phyloP scores from a whole-genome alignment of 1,139 yeast genomes.

The Arxiozyma bovina region DNA sequence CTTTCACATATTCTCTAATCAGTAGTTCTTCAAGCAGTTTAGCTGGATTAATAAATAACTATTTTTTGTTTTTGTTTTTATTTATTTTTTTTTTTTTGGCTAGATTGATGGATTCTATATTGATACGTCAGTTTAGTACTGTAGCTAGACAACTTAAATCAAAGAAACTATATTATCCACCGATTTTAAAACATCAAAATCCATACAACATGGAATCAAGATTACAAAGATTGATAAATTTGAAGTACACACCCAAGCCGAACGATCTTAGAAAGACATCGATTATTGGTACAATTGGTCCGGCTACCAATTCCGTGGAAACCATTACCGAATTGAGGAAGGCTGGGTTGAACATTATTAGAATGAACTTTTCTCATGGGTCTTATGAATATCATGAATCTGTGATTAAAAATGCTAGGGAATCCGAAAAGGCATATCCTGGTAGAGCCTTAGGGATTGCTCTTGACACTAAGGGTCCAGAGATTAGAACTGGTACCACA shows the following conservation, averaged over 20 bases:
- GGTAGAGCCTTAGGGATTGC: slow-evolving; percentile 98
- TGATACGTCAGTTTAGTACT: neutral
- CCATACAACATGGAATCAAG: slow-evolving; percentile 27
- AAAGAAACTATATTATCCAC: neutral
- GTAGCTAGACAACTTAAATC: neutral
- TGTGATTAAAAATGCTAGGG: slow-evolving; percentile 90
- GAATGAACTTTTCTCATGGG: slow-evolving; percentile 99
- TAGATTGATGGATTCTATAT: neutral
- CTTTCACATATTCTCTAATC: neutral
- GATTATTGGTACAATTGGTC: slow-evolving; percentile 95
- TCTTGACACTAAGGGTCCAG: slow-evolving; percentile 98
- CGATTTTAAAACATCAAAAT: neutral
- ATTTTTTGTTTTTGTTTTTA: too few species aligned
- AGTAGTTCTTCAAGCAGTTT: too few species aligned
- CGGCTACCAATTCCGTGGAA: slow-evolving; percentile 88
- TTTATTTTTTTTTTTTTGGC: too few species aligned
- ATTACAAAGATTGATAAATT: slow-evolving; percentile 71
- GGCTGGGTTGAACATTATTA: slow-evolving; percentile 92
- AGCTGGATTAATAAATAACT: too few species aligned
- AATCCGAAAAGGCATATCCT: slow-evolving; percentile 78
- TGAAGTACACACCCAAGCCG: slow-evolving; percentile 56
- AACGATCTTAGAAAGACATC: slow-evolving; percentile 86
- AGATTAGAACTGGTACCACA: slow-evolving; percentile 97
- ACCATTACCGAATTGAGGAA: slow-evolving; percentile 79
- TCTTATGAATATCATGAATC: slow-evolving; percentile 93